phyloP scores from a whole-genome alignment of 2,329 filamentous ascomycete genomes.

The Xylaria sp. region DNA sequence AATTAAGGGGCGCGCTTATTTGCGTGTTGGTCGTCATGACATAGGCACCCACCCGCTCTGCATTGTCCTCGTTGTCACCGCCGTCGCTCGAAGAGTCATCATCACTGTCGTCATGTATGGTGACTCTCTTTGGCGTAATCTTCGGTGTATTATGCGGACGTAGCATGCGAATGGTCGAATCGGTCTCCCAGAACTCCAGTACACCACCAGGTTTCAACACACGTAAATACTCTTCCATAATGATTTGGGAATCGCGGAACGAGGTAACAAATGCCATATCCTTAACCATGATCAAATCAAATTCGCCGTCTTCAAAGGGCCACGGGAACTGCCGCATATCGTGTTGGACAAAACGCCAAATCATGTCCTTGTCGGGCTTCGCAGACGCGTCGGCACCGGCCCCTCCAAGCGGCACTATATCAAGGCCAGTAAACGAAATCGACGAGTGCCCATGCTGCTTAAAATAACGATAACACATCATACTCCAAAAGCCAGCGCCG shows the following conservation, averaged over 20 bases:
- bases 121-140: conserved; percentile 17
- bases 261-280: conserved; percentile 67
- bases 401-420: conserved; percentile 67
- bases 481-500: conserved; percentile 84
- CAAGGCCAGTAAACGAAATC: conserved; percentile 75
- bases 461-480: conserved; percentile 79
- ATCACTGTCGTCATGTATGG: conserved; percentile 23
- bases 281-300: conserved; percentile 85
- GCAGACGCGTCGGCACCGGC: conserved; percentile 35
- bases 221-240: conserved; percentile 69
- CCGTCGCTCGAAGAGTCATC: conserved; percentile 23
- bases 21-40: conserved; percentile 77
- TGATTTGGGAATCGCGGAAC: conserved; percentile 49
- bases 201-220: conserved; percentile 72
- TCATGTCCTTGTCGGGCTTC: conserved; percentile 65
- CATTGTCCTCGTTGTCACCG: conserved; percentile 58
- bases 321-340: conserved; percentile 71
- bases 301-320: conserved; percentile 73
- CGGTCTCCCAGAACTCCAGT: conserved; percentile 85
- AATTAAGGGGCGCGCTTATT: conserved; percentile 73
- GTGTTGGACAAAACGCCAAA: conserved; percentile 85
- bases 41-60: conserved; percentile 71
- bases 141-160: conserved; percentile 61
- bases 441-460: conserved; percentile 59
- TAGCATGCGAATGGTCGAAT: conserved; percentile 77